A percentile compares a stretch with the other conserved stretches of the same genome.
Conservation (phyloP, 2,329 filamentous ascomycete genomes). For the Fusarium xyrophilum region DNA sequence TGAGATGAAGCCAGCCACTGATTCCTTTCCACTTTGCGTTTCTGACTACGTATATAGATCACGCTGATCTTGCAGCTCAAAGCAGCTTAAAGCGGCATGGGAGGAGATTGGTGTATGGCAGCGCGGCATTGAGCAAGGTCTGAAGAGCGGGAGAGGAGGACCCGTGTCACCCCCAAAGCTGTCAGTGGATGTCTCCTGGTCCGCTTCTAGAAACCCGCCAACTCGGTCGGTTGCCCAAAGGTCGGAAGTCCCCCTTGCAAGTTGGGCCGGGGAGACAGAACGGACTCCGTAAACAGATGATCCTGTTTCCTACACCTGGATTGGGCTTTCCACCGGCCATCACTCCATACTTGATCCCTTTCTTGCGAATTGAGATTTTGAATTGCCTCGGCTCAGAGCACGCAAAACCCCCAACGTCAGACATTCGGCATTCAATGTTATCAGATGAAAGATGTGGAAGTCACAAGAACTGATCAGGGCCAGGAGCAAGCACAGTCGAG, state of each 20-base stretch:
- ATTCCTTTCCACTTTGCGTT: conserved; percentile 7
- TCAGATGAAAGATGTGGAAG: conserved; percentile 21
- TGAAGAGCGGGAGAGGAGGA: conserved; percentile 16
- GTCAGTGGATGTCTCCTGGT: conserved; percentile 13
- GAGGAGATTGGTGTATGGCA: not conserved
- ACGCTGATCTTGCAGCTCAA: conserved; percentile 10
- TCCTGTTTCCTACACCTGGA: not conserved
- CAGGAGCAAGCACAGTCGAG: not conserved
- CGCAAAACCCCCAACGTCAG: conserved; percentile 22
- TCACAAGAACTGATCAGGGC: conserved; percentile 18
- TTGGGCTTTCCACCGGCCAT: conserved; percentile 16
- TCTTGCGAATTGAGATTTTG: conserved; percentile 12
- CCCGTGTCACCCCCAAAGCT: conserved; percentile 24
- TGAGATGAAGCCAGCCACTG: conserved; percentile 9
- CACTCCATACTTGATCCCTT: conserved; percentile 8
- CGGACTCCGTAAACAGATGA: conserved; percentile 21
- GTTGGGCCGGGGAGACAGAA: conserved; percentile 33
- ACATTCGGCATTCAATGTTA: conserved; percentile 1
- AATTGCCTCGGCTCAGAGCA: conserved; percentile 35
- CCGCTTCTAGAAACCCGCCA: conserved; percentile 36
- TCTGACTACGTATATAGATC: conserved; percentile 3
- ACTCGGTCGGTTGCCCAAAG: conserved; percentile 35
- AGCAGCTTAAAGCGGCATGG: conserved; percentile 31
- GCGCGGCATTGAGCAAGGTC: conserved; percentile 19
- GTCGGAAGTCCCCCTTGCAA: conserved; percentile 29